phyloP scores from a whole-genome alignment of 305 asterid species.

The Fraxinus velutina region DNA sequence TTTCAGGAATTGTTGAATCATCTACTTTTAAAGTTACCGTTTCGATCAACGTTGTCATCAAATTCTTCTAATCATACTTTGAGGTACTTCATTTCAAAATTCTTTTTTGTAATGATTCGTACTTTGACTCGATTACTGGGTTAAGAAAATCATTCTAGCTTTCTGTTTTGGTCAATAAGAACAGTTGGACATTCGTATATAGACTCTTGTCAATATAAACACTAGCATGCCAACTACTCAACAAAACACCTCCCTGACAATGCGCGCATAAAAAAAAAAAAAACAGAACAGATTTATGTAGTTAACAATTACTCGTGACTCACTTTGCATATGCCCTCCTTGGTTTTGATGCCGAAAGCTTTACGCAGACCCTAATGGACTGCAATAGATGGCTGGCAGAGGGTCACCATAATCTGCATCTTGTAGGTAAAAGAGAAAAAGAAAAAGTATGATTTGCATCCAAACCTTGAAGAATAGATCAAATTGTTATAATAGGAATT shows the following conservation, averaged over 20 bases:
- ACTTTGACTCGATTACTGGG: not conserved
- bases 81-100: slow-evolving; percentile 4
- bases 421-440: not conserved
- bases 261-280: not conserved
- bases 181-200: not conserved
- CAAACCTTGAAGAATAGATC: not conserved
- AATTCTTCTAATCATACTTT: not conserved
- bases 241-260: not conserved
- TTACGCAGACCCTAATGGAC: not conserved
- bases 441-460: not conserved
- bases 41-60: slow-evolving; percentile 1
- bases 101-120: not conserved
- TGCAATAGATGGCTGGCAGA: slow-evolving; percentile 2
- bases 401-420: not conserved
- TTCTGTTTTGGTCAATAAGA: not conserved
- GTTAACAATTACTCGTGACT: not conserved
- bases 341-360: not conserved
- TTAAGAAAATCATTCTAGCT: not conserved
- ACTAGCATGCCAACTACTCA: not conserved
- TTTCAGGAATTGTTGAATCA: not conserved
- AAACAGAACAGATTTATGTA: not conserved
- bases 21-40: not conserved
- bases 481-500: not conserved
- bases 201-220: not conserved
- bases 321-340: not conserved